These are phyloP conservation scores for Hymenoscyphus repandus DNA, from an alignment of 2,329 filamentous ascomycete genomes.

Conservation along the genomic window DNA sequence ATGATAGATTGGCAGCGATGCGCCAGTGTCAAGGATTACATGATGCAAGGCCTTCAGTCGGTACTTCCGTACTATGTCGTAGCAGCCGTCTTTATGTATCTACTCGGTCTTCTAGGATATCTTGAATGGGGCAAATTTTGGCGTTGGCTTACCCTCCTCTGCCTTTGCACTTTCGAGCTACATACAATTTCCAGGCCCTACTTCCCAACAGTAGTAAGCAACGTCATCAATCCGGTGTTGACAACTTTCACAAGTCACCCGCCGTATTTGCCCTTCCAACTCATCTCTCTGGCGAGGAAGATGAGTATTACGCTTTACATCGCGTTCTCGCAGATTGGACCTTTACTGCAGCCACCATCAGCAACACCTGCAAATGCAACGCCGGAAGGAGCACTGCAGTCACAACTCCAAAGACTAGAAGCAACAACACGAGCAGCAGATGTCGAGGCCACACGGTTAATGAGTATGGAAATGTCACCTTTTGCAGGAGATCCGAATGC, in stretches of 20 bases:
- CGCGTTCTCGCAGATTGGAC: conserved; percentile 75
- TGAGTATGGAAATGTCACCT: conserved; percentile 76
- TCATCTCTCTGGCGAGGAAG: conserved; percentile 69
- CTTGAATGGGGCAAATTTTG: conserved; percentile 62
- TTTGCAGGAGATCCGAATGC: conserved; percentile 67
- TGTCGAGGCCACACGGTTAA: conserved; percentile 61
- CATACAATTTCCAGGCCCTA: conserved; percentile 50
- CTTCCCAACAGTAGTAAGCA: conserved; percentile 41
- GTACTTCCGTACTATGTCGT: conserved; percentile 57
- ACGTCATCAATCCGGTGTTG: conserved; percentile 41
- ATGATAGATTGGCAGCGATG: conserved; percentile 62
- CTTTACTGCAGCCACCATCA: conserved; percentile 46
- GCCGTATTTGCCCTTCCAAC: conserved; percentile 79
- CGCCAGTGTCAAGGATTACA: conserved; percentile 66
- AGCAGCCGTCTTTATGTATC: conserved; percentile 53
- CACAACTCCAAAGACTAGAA: conserved; percentile 65
- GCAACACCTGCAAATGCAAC: conserved; percentile 31
- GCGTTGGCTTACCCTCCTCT: conserved; percentile 54
- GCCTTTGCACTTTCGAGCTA: conserved; percentile 52
- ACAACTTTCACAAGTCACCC: conserved; percentile 39
- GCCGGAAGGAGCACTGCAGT: conserved; percentile 45
- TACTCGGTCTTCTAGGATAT: conserved; percentile 60
- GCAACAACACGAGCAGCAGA: conserved; percentile 55
- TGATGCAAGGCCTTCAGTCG: conserved; percentile 59
- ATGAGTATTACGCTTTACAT: conserved; percentile 75